phyloP scores from a whole-genome alignment of 768 basidiomycete genomes.

The Rossbeevera mucosa region DNA sequence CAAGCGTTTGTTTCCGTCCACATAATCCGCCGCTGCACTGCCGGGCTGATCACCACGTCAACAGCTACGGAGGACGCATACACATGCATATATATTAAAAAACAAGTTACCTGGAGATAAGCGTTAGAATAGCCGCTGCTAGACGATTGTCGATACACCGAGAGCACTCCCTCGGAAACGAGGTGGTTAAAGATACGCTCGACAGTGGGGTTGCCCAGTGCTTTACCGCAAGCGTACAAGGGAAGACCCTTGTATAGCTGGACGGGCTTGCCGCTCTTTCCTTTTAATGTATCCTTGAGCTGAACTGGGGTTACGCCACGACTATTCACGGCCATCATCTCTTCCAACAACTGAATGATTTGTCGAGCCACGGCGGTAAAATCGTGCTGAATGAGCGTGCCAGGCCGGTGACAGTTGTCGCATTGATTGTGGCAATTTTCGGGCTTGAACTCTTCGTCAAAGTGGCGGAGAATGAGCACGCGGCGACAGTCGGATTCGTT shows the following conservation, averaged over 20 bases:
- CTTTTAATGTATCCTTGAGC: slow-evolving; percentile 61
- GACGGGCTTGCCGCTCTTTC: slow-evolving; percentile 44
- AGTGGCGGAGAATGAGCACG: slow-evolving; percentile 81
- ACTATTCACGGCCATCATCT: slow-evolving; percentile 36
- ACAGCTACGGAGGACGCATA: background rate
- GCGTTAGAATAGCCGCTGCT: slow-evolving; percentile 45
- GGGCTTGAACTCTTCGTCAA: slow-evolving; percentile 74
- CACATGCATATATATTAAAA: background rate
- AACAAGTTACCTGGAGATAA: slow-evolving; percentile 46
- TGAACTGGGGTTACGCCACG: slow-evolving; percentile 56
- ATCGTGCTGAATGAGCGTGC: slow-evolving; percentile 46
- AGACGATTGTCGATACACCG: slow-evolving; percentile 41
- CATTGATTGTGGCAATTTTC: slow-evolving; percentile 65
- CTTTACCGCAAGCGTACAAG: slow-evolving; percentile 51
- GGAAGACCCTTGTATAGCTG: slow-evolving; percentile 45
- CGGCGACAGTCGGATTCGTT: slow-evolving; percentile 87
- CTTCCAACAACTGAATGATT: slow-evolving; percentile 55
- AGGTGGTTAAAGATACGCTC: slow-evolving; percentile 66
- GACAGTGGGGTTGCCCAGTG: slow-evolving; percentile 46
- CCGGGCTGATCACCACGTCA: slow-evolving; percentile 16
- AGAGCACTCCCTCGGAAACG: slow-evolving; percentile 45
- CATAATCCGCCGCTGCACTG: slow-evolving; percentile 19
- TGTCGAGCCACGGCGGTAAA: slow-evolving; percentile 54
- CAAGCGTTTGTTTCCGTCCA: slow-evolving; percentile 15
- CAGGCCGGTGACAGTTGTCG: slow-evolving; percentile 71